Conservation (phyloP, 2,329 filamentous ascomycete species). For the Cordyceps fumosorosea region DNA sequence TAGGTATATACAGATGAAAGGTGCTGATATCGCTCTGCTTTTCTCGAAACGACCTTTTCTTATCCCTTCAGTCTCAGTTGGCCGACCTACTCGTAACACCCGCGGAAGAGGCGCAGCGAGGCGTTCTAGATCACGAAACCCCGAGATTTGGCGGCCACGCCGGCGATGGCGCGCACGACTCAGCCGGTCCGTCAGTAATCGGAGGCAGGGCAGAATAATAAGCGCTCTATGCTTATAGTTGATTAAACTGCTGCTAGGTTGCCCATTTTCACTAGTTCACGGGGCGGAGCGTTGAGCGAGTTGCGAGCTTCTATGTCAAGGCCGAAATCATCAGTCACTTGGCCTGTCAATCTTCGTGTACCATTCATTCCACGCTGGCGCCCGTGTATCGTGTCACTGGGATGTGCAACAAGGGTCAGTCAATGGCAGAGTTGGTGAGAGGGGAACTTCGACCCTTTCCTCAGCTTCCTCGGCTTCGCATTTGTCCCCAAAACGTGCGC, state of each 20-base stretch:
- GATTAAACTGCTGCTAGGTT: not conserved
- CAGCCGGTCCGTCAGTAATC: not conserved
- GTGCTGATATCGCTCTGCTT: not conserved
- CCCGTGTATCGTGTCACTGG: not conserved
- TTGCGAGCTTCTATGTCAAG: not conserved
- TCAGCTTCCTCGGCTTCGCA: not conserved
- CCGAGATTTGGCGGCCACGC: constrained; percentile 1
- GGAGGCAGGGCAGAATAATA: not conserved
- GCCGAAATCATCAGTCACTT: not conserved
- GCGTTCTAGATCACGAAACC: not conserved
- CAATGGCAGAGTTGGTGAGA: not conserved
- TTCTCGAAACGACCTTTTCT: no score
- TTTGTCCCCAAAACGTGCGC: not conserved
- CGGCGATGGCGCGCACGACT: not conserved
- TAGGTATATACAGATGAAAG: not conserved
- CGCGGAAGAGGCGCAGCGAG: constrained; percentile 1
- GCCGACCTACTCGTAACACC: not conserved
- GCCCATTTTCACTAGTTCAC: not conserved
- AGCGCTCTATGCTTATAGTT: not conserved
- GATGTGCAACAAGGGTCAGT: no score
- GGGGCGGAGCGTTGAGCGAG: not conserved
- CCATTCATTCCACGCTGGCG: not conserved
- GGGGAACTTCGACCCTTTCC: not conserved
- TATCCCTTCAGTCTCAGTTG: not conserved
- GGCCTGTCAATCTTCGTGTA: not conserved